Percentiles rank a stretch among this genome's conserved stretches.
Conservation (phyloP, 345 rosid genomes). For the Eutrema heterophyllum region DNA sequence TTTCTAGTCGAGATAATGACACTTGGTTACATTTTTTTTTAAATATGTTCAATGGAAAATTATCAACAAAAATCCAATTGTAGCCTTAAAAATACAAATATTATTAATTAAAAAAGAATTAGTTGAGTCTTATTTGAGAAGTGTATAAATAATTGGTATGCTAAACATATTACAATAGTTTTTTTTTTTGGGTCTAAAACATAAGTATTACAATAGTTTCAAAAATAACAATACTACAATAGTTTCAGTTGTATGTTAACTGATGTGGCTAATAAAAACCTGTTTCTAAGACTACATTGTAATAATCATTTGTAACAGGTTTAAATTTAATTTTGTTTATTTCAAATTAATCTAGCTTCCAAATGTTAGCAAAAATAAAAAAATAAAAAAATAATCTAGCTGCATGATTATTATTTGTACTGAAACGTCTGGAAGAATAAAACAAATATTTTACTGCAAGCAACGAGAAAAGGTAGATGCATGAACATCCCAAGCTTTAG, state of each 20-base stretch:
- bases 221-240: too few relatives aligned
- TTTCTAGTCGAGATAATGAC: too few relatives aligned
- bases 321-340: background rate
- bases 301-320: background rate
- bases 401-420: background rate
- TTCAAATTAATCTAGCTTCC: too few relatives aligned
- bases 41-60: background rate
- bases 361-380: too few relatives aligned
- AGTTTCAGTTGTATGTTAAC: background rate
- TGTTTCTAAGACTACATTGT: too few relatives aligned
- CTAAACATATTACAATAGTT: background rate
- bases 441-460: constrained; percentile 21
- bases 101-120: too few relatives aligned
- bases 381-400: too few relatives aligned
- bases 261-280: background rate
- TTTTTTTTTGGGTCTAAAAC: too few relatives aligned
- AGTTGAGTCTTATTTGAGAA: background rate
- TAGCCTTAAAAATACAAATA: too few relatives aligned
- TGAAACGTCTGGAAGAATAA: background rate
- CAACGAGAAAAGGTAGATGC: constrained; percentile 25
- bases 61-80: background rate
- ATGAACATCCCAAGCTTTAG: constrained; percentile 26
- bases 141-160: background rate
- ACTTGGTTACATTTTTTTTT: too few relatives aligned
- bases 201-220: too few relatives aligned